Base-by-base conservation (phyloP, 345 rosid genomes). In the Camelina laxa region DNA sequence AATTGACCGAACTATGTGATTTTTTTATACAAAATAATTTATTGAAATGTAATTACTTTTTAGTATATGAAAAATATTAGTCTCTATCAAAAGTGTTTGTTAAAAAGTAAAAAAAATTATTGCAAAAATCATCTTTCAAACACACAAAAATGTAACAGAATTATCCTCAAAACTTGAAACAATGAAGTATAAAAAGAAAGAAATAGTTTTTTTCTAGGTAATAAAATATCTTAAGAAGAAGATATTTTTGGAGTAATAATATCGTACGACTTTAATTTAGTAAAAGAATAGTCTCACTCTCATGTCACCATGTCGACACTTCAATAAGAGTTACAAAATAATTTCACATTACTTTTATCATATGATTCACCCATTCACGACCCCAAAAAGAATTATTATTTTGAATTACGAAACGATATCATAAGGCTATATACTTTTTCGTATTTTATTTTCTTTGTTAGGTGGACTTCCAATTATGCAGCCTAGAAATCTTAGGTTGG, bases 401-500 rank as follows among this genome's bases (percentile, higher is more conserved):
- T 4, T 30, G 15, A 59, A 17, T 19, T 24, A 44, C 21, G 20
- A 73, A 15, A 30, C 36, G 8, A 9, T 62, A 41, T 4, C 53
- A 54, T 38, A 35, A 45, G 22, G 15, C 19, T 1, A 45, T 45
- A 65, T 65, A 33, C 36, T 33, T 65, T 65, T 65, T 27, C 56
- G 65, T 38, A 11, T 24, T 58, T 20, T 19, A 33, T 65, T 24
- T 7, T 11, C 3, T 47, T 9, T 14, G 60, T 30, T 67, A 10
- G 73, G 78, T 74, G 53, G 12, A 60, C 15, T 57, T 67, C 61
- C 73, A 58, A 24, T 38, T 67, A 36, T 49, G 30, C 67, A 16
- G 42, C 33, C 31, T 16, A n/a, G 65, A 27, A 73, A 27, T 59
- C 54, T 57, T 54, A 67, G 73, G 79, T 75, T 67, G 79, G 79